Conservation (phyloP, 148 eudicot genomes). For the Silene uniflora region DNA sequence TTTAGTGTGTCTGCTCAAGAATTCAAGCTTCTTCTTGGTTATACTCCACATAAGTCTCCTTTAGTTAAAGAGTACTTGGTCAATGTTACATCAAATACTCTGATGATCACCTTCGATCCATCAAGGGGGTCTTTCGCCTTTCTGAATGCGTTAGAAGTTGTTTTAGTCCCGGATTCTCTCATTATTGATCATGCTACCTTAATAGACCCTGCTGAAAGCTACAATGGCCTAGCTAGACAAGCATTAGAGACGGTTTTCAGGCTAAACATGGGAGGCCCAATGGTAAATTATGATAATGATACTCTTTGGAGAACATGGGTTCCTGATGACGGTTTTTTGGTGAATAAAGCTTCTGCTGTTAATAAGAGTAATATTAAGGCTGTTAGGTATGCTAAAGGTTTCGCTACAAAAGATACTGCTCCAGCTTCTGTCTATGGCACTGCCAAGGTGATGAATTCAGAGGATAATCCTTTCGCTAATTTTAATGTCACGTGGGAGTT, state of each 20-base stretch:
- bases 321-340: slow-evolving; percentile 48
- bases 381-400: slow-evolving; percentile 49
- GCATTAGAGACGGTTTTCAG: slow-evolving; percentile 71
- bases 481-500: slow-evolving; percentile 88
- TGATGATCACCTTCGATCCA: slow-evolving; percentile 60
- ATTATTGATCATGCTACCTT: slow-evolving; percentile 51
- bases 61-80: slow-evolving; percentile 59
- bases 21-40: slow-evolving; percentile 50
- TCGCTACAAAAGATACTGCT: slow-evolving; percentile 59
- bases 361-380: slow-evolving; percentile 30
- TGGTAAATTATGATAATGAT: slow-evolving; percentile 48
- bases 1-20: slow-evolving; percentile 62
- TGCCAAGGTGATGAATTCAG: slow-evolving; percentile 57
- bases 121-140: slow-evolving; percentile 54
- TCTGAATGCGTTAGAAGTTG: slow-evolving; percentile 76
- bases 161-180: slow-evolving; percentile 68
- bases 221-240: slow-evolving; percentile 42
- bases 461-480: slow-evolving; percentile 42
- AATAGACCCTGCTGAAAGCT: slow-evolving; percentile 31
- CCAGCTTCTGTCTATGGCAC: slow-evolving; percentile 81
- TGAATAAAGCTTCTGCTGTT: slow-evolving; percentile 31
- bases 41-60: slow-evolving; percentile 35
- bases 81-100: slow-evolving; percentile 47
- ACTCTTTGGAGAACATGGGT: slow-evolving; percentile 77
- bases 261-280: slow-evolving; percentile 88